Evolutionary conservation across 2,329 filamentous ascomycete genomes (phyloP), one percentile per base, ranked within the genome.

Genomic region (Claviceps sp.): DNA sequence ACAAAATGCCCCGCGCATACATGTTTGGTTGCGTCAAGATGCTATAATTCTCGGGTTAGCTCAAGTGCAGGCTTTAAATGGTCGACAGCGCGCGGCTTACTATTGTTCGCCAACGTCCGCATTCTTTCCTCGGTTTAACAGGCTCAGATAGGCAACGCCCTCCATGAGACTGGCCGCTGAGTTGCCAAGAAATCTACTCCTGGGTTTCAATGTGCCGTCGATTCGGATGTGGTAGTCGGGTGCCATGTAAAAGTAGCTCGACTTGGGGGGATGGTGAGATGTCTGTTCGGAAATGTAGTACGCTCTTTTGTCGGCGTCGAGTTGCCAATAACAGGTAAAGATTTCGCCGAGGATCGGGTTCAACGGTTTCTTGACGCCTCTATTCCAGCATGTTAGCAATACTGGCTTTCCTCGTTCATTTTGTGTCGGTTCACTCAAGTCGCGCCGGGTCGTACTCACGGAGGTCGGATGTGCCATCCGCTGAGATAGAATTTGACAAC

Each of bases 271-370:
- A 64, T 98, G 93, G 67, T 98, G 93, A 30, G 90, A 97, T 1
- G 93, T 98, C 69, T 98, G 93, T 70, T 98, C 93, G 47, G 91
- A 83, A 60, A 98, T 88, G 71, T 98, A 98, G 72, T 95, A 98
- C 56, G 87, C 91, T 59, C 81, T 82, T 37, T 88, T 95, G 18
- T 83, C 75, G 67, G 94, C 86, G 14, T 84, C 79, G 56, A 95
- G 84, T 59, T 96, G 86, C 93, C 93, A 98, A 68, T 93, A 96
- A 68, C 91, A 90, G 50, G 88, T 91, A 65, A 90, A 97, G 46
- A 86, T 85, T 70, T 98, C 93, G 64, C 93, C 93, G 20, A 98
- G 80, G 55, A 98, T 91, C 1, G 93, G 93, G 67, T 98, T 98
- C 56, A 98, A 74, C 44, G 93, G 93, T 66, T 98, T 98, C 76